Evolutionary conservation across 2,329 filamentous ascomycete species (phyloP).

Genomic region (Sclerotinia subarctica): DNA sequence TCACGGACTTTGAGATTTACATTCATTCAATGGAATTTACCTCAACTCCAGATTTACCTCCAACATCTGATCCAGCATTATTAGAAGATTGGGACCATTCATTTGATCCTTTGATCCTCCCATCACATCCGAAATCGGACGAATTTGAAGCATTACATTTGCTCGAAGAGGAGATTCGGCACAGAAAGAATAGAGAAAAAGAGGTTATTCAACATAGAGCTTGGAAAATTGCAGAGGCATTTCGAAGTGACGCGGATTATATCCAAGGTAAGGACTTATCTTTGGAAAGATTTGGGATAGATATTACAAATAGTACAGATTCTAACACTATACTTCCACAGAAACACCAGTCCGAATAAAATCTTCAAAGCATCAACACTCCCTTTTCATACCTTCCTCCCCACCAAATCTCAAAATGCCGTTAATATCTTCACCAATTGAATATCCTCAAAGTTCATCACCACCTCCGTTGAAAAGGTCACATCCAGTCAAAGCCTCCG

Average conservation of each 20-base stretch:
- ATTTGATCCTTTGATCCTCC: conserved; percentile 16
- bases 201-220: conserved; percentile 51
- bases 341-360: conserved; percentile 13
- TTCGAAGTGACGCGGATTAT: conserved; percentile 48
- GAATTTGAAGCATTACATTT: conserved; percentile 46
- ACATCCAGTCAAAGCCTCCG: conserved; percentile 38
- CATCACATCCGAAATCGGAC: conserved; percentile 42
- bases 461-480: conserved; percentile 41
- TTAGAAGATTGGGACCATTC: conserved; percentile 31
- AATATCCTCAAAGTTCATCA: conserved; percentile 37
- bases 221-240: conserved; percentile 47
- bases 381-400: conserved; percentile 10
- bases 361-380: conserved; percentile 12
- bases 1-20: background rate
- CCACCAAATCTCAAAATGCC: conserved; percentile 47
- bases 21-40: conserved; percentile 28
- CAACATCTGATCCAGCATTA: conserved; percentile 31
- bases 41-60: conserved; percentile 29
- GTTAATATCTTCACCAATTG: conserved; percentile 56
- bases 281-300: background rate
- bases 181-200: conserved; percentile 43
- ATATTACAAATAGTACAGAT: background rate
- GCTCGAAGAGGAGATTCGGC: conserved; percentile 42
- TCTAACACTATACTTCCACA: background rate
- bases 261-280: conserved; percentile 30